phyloP scores from a whole-genome alignment of 805 yeast species.

The Cyberlindnera mississippiensis region DNA sequence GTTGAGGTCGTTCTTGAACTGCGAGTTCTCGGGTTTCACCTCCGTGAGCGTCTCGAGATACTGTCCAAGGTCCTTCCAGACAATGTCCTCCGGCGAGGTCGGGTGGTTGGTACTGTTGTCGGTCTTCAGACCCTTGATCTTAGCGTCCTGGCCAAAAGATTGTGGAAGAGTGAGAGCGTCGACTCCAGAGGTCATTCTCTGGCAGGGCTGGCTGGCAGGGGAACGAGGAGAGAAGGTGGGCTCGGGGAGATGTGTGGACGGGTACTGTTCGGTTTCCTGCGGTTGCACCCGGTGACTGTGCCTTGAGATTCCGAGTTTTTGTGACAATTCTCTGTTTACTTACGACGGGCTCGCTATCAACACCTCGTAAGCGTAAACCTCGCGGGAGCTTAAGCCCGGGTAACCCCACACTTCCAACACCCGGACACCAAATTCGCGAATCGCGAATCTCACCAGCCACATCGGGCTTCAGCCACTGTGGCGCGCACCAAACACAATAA shows the following conservation, averaged over 20 bases:
- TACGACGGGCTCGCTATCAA: too few species aligned
- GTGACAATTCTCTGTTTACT: too few species aligned
- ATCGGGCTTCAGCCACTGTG: neutral
- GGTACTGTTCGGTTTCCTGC: too few species aligned
- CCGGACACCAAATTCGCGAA: neutral
- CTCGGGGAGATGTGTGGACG: neutral
- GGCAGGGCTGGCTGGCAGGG: neutral
- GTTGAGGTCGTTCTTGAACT: slow-evolving; percentile 21
- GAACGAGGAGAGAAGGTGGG: neutral
- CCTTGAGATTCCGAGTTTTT: too few species aligned
- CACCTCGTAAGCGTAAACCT: too few species aligned
- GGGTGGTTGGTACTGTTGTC: neutral
- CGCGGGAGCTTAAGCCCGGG: too few species aligned
- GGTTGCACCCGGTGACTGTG: too few species aligned
- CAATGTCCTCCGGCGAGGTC: slow-evolving; percentile 13
- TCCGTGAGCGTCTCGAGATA: slow-evolving; percentile 28
- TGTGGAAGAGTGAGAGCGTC: slow-evolving; percentile 17
- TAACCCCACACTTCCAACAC: neutral
- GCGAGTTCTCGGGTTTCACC: slow-evolving; percentile 6
- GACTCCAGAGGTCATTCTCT: slow-evolving; percentile 25
- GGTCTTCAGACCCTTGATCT: slow-evolving; percentile 24
- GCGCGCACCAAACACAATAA: too few species aligned
- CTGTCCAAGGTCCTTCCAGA: slow-evolving; percentile 33
- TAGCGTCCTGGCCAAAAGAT: slow-evolving; percentile 26
- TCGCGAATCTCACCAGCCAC: neutral